phyloP scores from a whole-genome alignment of 2,329 filamentous ascomycete species.

The Aspergillus jensenii region DNA sequence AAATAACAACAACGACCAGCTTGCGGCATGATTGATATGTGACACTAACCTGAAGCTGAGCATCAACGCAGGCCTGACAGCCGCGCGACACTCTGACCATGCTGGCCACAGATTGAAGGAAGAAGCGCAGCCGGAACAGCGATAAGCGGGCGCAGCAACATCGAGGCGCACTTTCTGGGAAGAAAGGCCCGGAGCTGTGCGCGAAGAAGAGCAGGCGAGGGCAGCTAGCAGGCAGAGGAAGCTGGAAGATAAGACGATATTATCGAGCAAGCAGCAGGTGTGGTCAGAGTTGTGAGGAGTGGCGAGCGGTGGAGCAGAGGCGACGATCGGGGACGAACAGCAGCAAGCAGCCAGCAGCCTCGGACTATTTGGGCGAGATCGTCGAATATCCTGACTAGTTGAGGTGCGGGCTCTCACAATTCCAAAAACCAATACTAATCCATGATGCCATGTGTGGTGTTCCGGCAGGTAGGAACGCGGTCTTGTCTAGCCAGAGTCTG shows the following conservation, averaged over 20 bases:
- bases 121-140: conserved; percentile 5
- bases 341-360: background rate
- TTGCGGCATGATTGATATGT: background rate
- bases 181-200: background rate
- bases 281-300: background rate
- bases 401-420: background rate
- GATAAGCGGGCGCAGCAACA: conserved; percentile 3
- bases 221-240: background rate
- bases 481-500: background rate
- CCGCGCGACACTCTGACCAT: conserved; percentile 36
- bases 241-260: background rate
- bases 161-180: conserved; percentile 2
- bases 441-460: background rate
- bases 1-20: background rate
- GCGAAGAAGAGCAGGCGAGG: background rate
- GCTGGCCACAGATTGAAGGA: conserved; percentile 16
- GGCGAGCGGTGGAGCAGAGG: background rate
- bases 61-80: conserved; percentile 23
- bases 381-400: background rate
- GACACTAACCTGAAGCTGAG: conserved; percentile 17
- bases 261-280: background rate
- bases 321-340: background rate
- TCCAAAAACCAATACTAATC: background rate
- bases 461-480: background rate
- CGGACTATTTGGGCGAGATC: background rate